Base-by-base conservation (phyloP, 495 filamentous ascomycete genomes). In the Penicilliopsis zonata region DNA sequence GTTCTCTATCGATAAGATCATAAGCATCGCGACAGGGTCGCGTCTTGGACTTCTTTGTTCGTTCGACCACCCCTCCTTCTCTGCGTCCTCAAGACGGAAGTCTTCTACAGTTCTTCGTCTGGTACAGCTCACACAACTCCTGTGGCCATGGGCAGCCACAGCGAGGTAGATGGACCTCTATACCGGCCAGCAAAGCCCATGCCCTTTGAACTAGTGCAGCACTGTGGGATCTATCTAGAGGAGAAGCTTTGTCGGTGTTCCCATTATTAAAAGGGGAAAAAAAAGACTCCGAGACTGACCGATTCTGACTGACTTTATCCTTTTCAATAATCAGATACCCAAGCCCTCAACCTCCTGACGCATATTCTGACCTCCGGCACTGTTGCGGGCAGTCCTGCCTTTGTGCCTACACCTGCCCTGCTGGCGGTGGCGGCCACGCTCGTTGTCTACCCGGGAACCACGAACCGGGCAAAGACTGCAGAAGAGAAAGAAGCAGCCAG, bases 181-280 rank as follows among this genome's bases (percentile, higher is more conserved):
- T 79, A 74, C 45, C 70, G 72, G 25, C 52, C 63, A 9, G 63
- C 68, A 2, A 63, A 56, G 28, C 50, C 52, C 18, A 50, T 86
- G 1, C 72, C 79, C 0, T 72, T 66, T 30, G 72, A 79, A 38
- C 50, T 87, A 5, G 67, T 63, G 17, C 59, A 75, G 26, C 74
- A 83, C 42, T 73, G 69, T 28, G 70, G 70, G 30, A 78, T 86
- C 18, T 83, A 80, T 50, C 60, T 88, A 3, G 82, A 86, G 46
- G 83, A 88, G 48, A 64, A 73, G 22, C 69, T 85, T 13, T 80
- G 80, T 84, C 53, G 19, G 64, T 47, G 10, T 12, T 50, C 18
- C 14, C 9, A 8, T 13, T 21, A 10, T 17, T 21, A 18, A n/a
- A n/a, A n/a, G n/a, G n/a, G n/a, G n/a, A n/a, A n/a, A n/a, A n/a